Base-by-base conservation (phyloP, 768 basidiomycete species). In the Serendipita vermifera region DNA sequence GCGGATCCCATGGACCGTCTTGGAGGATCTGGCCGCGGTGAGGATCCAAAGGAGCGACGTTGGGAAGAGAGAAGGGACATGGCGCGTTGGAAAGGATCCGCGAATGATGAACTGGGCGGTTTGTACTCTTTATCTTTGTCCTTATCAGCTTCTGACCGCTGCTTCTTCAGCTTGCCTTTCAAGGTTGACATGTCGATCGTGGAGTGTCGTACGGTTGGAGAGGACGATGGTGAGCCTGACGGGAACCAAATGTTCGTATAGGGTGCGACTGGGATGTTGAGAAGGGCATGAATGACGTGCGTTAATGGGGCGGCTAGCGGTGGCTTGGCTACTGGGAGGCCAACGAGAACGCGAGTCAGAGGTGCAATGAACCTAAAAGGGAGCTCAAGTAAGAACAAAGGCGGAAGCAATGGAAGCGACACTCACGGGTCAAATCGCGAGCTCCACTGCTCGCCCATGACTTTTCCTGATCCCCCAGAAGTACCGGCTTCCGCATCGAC, bases 221-320 rank as follows among this genome's bases (percentile, higher is more conserved):
- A 53, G 53, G 66, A 57, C 58, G 63, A 51, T 61, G 55, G 53
- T n/a, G 66, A 55, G 58, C 32, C 51, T 20, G 67, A 64, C 60
- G 68, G 79, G 58, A 87, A 79, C 87, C 88, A 89, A 38, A 76
- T 64, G 53, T 74, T 77, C 55, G 83, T 73, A 43, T 74, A 67
- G 11, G 80, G 67, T 33, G 73, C 69, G 55, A 87, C 72, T 38
- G 92, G 92, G 57, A 93, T 77, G 32, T 76, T 78, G 58, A 93
- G 86, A 40, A 96, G 75, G 7, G 80, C 72, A 64, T 96, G 87
- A 36, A 94, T 83, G 55, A 83, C 75, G 59, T 94, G 85, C 1
- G 86, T 82, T 32, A 96, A 69, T 0, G 92, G 89, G 0, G 83
- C 69, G 0, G 79, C 71, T 33, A 94, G 71, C 2, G 88, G 89